phyloP scores from a whole-genome alignment of 1,139 yeast genomes.

The Geotrichum reessii region DNA sequence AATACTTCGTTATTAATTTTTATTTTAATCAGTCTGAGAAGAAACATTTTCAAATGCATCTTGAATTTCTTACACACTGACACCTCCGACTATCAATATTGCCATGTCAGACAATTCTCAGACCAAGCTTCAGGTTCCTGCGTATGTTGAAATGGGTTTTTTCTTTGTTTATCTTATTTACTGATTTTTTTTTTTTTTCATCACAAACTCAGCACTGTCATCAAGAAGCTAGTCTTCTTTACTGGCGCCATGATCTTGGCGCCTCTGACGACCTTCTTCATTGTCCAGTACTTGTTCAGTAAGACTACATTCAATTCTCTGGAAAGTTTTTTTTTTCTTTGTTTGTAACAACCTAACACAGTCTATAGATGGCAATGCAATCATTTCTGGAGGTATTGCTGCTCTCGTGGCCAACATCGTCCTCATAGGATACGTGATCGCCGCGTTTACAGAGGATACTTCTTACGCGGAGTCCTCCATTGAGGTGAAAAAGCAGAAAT shows the following conservation, averaged over 20 bases:
- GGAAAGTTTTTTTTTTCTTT: background rate
- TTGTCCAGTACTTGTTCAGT: constrained; percentile 47
- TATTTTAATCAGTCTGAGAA: background rate
- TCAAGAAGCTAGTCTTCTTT: constrained; percentile 72
- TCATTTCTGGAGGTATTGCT: constrained; percentile 83
- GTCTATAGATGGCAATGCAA: constrained; percentile 47
- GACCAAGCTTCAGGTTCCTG: constrained; percentile 12
- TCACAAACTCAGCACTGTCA: constrained; percentile 46
- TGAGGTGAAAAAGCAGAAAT: constrained; percentile 35
- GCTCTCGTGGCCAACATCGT: constrained; percentile 86
- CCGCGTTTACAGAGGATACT: constrained; percentile 81
- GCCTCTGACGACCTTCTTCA: constrained; percentile 71
- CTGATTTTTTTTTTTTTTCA: background rate
- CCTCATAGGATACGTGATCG: constrained; percentile 75
- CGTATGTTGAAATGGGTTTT: constrained; percentile 2
- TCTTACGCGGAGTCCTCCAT: constrained; percentile 35
- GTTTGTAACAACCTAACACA: background rate
- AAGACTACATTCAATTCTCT: constrained; percentile 18
- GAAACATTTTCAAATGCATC: background rate
- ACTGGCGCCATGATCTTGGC: constrained; percentile 82
- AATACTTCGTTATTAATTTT: too few species aligned
- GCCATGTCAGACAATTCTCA: constrained; percentile 1
- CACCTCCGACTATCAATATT: background rate
- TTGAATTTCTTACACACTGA: background rate
- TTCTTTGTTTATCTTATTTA: background rate